Conservation (phyloP, 2,329 filamentous ascomycete genomes). For the Cyphellophora attinorum region DNA sequence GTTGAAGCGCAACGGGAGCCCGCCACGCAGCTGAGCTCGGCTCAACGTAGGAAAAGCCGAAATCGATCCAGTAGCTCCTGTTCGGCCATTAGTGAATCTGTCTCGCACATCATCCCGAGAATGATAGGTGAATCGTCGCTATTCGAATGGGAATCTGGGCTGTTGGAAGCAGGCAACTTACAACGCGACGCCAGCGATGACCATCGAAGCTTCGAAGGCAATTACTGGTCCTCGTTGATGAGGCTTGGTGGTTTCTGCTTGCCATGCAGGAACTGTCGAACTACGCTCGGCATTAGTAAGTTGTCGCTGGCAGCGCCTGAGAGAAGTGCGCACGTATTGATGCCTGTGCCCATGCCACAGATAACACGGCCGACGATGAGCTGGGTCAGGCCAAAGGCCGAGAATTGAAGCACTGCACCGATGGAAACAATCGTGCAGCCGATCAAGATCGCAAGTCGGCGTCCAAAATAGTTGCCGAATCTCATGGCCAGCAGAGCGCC, state of each 20-base stretch:
- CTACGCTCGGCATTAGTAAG: no score
- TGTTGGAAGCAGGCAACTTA: no score
- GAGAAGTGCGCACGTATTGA: no score
- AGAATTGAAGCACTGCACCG: conserved; percentile 32
- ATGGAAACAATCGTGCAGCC: conserved; percentile 32
- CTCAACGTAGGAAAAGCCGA: conserved; percentile 44
- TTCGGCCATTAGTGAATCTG: background rate
- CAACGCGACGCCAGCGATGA: conserved; percentile 37
- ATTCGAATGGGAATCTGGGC: no score
- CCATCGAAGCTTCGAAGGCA: conserved; percentile 42
- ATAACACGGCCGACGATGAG: conserved; percentile 40
- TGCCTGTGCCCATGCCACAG: conserved; percentile 25
- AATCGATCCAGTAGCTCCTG: conserved; percentile 39
- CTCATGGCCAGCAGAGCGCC: conserved; percentile 42
- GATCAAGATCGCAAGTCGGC: conserved; percentile 32
- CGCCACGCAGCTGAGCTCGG: conserved; percentile 41
- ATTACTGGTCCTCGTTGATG: conserved; percentile 41
- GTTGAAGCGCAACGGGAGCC: conserved; percentile 49
- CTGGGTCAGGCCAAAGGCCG: conserved; percentile 30
- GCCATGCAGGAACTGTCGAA: conserved; percentile 31
- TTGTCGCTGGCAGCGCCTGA: no score
- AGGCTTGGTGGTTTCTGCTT: conserved; percentile 38
- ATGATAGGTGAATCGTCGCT: no score
- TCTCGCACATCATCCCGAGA: no score
- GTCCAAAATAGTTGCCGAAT: conserved; percentile 39